These are phyloP conservation scores for Monosporascus sp. DNA, from an alignment of 2,329 filamentous ascomycete genomes.

Conservation along the genomic window DNA sequence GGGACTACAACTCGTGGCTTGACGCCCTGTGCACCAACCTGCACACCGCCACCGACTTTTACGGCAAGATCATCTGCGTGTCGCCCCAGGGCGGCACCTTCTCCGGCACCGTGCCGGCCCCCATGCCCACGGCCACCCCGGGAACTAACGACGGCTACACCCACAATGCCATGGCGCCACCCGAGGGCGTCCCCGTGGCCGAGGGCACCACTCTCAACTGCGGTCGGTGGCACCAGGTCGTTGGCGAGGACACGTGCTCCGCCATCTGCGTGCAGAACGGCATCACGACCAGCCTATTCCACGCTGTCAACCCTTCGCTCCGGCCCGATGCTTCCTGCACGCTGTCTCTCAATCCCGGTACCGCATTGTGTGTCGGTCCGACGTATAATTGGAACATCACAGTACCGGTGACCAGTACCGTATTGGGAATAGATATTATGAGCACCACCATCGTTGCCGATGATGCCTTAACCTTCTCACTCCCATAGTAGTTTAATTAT, in stretches of 20 bases:
- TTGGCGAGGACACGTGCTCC: neutral
- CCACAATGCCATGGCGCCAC: neutral
- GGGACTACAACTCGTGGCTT: constrained; percentile 2
- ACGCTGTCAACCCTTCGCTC: constrained; percentile 3
- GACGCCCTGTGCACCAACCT: constrained; percentile 4
- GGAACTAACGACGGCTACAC: neutral
- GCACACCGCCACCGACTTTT: neutral
- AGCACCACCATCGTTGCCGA: too few relatives aligned
- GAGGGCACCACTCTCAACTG: constrained; percentile 4
- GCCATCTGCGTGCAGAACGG: neutral
- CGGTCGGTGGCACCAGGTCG: constrained; percentile 1
- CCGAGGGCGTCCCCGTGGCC: constrained; percentile 1
- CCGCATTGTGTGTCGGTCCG: neutral
- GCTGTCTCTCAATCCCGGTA: neutral
- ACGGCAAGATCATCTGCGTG: neutral
- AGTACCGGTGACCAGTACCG: too few relatives aligned
- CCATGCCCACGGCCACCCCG: neutral
- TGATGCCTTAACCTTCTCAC: too few relatives aligned
- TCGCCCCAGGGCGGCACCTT: neutral
- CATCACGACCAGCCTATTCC: neutral
- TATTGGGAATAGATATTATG: too few relatives aligned
- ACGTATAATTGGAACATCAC: neutral
- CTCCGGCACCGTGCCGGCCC: neutral
- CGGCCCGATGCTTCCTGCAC: neutral
- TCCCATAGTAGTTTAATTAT: too few relatives aligned